Conservation (phyloP, 139 green algal species). For the Asterochloris sp. region DNA sequence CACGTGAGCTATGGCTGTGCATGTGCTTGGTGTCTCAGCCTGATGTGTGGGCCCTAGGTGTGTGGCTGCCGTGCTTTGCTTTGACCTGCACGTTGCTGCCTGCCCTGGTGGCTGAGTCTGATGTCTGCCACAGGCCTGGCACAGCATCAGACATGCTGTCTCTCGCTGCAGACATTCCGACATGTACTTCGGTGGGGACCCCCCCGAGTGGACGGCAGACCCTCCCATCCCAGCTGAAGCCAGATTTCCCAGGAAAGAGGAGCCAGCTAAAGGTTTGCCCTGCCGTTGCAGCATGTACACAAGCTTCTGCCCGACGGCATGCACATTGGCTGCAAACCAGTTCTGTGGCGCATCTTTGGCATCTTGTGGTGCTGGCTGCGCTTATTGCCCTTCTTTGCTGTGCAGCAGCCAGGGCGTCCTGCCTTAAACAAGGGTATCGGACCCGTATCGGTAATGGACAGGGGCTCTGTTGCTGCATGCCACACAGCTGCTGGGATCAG, state of each 20-base stretch:
- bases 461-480: neutral
- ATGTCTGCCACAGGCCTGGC: neutral
- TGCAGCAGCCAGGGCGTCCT: neutral
- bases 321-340: neutral
- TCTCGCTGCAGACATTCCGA: slow-evolving; percentile 4
- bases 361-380: neutral
- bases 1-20: neutral
- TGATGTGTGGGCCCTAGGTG: neutral
- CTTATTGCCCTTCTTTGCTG: too few species aligned
- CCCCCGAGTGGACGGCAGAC: slow-evolving; percentile 50
- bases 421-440: neutral
- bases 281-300: neutral
- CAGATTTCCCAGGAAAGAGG: slow-evolving; percentile 30
- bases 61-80: neutral
- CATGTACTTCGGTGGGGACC: slow-evolving; percentile 80
- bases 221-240: slow-evolving; percentile 52
- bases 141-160: neutral
- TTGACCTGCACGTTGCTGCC: neutral
- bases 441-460: neutral
- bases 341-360: neutral
- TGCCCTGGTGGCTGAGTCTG: neutral
- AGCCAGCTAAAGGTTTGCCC: slow-evolving; percentile 7
- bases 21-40: neutral
- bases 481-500: neutral
- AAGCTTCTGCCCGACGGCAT: slow-evolving; percentile 1